Conservation (phyloP, 2,329 filamentous ascomycete species). For the Colletotrichum plurivorum region DNA sequence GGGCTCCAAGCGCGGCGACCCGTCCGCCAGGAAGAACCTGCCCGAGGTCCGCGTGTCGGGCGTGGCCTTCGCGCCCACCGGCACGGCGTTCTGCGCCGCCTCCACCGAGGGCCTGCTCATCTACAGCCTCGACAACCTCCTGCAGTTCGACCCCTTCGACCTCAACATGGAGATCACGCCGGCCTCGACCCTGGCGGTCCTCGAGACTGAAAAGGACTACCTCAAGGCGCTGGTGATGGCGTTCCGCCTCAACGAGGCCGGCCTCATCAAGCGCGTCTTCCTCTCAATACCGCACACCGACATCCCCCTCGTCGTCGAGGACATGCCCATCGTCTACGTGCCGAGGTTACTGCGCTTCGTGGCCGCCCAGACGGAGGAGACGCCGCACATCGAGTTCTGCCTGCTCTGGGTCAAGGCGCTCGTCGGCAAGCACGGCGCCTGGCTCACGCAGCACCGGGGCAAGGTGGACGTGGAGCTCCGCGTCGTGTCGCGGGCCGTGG, state of each 20-base stretch:
- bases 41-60: conserved; percentile 89
- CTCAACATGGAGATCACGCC: conserved; percentile 95
- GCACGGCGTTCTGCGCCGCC: conserved; percentile 92
- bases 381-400: conserved; percentile 95
- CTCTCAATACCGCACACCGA: conserved; percentile 83
- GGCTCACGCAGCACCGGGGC: conserved; percentile 84
- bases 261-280: conserved; percentile 87
- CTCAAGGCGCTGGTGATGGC: conserved; percentile 96
- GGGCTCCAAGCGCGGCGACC: conserved; percentile 89
- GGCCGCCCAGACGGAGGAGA: conserved; percentile 88
- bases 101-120: conserved; percentile 95
- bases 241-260: conserved; percentile 91
- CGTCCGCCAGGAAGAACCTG: conserved; percentile 80
- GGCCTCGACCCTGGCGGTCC: conserved; percentile 80
- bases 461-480: conserved; percentile 88
- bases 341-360: conserved; percentile 88
- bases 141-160: conserved; percentile 96
- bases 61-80: conserved; percentile 90
- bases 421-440: conserved; percentile 86
- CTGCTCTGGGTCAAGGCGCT: conserved; percentile 90
- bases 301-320: conserved; percentile 82
- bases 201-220: conserved; percentile 80
- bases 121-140: conserved; percentile 87
- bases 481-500: conserved; percentile 84
- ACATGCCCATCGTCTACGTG: conserved; percentile 88